phyloP scores from a whole-genome alignment of 345 rosid species.

The Sonneratia alba region DNA sequence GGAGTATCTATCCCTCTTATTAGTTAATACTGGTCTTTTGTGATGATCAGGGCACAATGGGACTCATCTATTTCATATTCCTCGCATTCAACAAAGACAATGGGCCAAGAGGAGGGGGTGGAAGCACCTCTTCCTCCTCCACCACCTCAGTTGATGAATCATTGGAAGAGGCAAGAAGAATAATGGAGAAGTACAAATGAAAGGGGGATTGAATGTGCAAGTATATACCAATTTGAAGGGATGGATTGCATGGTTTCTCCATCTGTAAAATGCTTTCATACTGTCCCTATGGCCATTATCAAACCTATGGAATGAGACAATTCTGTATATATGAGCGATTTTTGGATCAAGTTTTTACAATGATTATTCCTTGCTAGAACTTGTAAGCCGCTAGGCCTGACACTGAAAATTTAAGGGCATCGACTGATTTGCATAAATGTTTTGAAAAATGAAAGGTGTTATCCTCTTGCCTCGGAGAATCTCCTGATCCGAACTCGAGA shows the following conservation, averaged over 20 bases:
- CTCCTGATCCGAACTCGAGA: too few relatives aligned
- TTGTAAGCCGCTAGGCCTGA: too few relatives aligned
- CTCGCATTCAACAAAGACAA: conserved; percentile 79
- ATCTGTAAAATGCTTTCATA: neutral
- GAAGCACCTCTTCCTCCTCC: conserved; percentile 9
- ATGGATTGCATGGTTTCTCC: neutral
- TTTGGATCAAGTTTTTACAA: neutral
- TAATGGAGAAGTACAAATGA: conserved; percentile 92
- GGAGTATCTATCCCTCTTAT: too few relatives aligned
- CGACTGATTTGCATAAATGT: too few relatives aligned
- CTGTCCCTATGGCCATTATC: neutral
- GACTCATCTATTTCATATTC: conserved; percentile 70
- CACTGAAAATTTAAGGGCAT: too few relatives aligned
- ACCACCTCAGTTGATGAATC: conserved; percentile 40
- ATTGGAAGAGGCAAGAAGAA: conserved; percentile 74
- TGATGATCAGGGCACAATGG: conserved; percentile 74
- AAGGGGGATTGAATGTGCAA: neutral
- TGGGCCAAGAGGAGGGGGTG: conserved; percentile 39
- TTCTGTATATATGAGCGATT: neutral
- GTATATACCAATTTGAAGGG: neutral
- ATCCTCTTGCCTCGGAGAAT: too few relatives aligned
- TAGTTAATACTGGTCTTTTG: neutral
- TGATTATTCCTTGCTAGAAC: too few relatives aligned
- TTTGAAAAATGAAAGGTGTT: too few relatives aligned
- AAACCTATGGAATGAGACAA: neutral